Evolutionary conservation across 176 grass and related monocot species (phyloP).

Genomic region (Oryza glaberrima): DNA sequence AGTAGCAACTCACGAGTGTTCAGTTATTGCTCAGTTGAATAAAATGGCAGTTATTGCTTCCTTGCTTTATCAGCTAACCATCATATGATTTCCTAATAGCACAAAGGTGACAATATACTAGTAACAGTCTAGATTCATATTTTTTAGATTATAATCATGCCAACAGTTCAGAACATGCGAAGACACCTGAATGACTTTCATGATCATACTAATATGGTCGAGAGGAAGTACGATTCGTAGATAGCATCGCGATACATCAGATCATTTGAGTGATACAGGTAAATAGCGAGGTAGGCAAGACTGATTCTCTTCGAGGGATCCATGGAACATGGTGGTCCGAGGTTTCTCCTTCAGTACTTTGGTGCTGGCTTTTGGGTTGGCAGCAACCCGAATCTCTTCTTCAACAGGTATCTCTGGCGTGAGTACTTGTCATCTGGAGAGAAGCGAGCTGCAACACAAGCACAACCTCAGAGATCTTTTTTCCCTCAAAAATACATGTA

Average conservation of each 20-base stretch:
- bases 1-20: neutral
- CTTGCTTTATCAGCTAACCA: neutral
- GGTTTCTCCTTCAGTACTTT: conserved; percentile 61
- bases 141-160: neutral
- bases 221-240: neutral
- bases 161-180: neutral
- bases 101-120: neutral
- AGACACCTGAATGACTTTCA: neutral
- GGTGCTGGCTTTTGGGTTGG: conserved; percentile 73
- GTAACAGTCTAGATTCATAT: neutral
- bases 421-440: conserved; percentile 89
- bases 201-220: neutral
- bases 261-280: neutral
- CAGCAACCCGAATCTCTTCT: conserved; percentile 91
- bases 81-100: neutral
- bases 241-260: conserved; percentile 27
- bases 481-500: neutral
- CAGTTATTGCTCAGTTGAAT: neutral
- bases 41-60: neutral
- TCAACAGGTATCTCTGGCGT: conserved; percentile 77
- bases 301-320: neutral
- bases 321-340: neutral
- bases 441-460: conserved; percentile 76
- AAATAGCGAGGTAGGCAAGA: conserved; percentile 16
- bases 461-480: neutral